phyloP scores from a whole-genome alignment of 2,329 filamentous ascomycete species.

The Pezicula neosporulosa region DNA sequence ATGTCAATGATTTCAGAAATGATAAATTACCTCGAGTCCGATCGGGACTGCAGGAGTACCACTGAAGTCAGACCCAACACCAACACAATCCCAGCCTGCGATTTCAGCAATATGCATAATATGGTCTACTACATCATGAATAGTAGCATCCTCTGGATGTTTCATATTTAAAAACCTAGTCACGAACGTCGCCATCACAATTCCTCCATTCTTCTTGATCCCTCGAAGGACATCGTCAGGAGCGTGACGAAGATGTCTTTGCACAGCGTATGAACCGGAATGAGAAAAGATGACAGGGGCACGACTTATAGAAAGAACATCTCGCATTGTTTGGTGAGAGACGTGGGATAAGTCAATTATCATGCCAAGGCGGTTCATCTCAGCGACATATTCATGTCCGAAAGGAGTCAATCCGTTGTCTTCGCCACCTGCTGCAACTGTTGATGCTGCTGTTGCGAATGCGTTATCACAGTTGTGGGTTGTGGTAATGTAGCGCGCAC shows the following conservation, averaged over 20 bases:
- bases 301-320: conserved; percentile 46
- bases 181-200: conserved; percentile 49
- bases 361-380: conserved; percentile 69
- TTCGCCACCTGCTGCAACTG: conserved; percentile 11
- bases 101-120: conserved; percentile 58
- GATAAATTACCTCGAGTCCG: conserved; percentile 30
- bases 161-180: conserved; percentile 26
- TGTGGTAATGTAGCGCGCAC: conserved; percentile 63
- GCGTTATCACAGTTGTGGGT: conserved; percentile 68
- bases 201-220: conserved; percentile 50
- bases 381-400: conserved; percentile 51
- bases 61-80: conserved; percentile 64
- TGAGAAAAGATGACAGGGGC: conserved; percentile 66
- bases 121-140: conserved; percentile 59
- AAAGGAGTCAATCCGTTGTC: conserved; percentile 48
- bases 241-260: conserved; percentile 62
- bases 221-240: conserved; percentile 59
- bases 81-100: conserved; percentile 65
- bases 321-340: conserved; percentile 58
- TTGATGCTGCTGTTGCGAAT: conserved; percentile 41
- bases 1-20: not conserved
- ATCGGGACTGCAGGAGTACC: conserved; percentile 46
- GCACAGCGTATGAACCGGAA: conserved; percentile 54
- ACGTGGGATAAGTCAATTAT: conserved; percentile 64
- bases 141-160: conserved; percentile 49